These are phyloP conservation scores for Calonectria leucothoes DNA, from an alignment of 2,329 filamentous ascomycete genomes.

Conservation along the genomic window DNA sequence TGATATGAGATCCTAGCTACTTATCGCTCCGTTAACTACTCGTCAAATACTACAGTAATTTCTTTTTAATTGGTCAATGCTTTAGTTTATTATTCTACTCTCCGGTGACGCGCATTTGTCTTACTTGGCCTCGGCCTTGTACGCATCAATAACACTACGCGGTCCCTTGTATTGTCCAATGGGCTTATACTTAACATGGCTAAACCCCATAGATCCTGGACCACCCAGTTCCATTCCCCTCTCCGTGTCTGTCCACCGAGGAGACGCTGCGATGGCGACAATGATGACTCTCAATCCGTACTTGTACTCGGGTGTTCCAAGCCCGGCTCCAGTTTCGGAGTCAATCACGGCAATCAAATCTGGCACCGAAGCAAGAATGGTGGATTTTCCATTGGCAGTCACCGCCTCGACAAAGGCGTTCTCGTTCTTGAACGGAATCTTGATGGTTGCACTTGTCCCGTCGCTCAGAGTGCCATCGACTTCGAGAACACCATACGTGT, in stretches of 20 bases:
- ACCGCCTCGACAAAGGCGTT: constrained; percentile 57
- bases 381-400: constrained; percentile 21
- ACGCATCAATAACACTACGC: constrained; percentile 60
- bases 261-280: constrained; percentile 64
- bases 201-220: constrained; percentile 50
- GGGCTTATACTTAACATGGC: constrained; percentile 58
- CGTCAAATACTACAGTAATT: background rate
- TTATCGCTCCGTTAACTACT: background rate
- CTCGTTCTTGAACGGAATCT: constrained; percentile 68
- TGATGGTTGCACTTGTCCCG: constrained; percentile 46
- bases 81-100: background rate
- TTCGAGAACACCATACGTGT: constrained; percentile 53
- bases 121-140: background rate
- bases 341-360: constrained; percentile 55
- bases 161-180: constrained; percentile 64
- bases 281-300: constrained; percentile 52
- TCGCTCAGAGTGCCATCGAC: constrained; percentile 49
- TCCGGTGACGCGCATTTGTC: background rate
- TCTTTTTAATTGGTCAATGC: background rate
- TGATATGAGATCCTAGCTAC: background rate
- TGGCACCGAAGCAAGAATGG: constrained; percentile 52
- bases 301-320: constrained; percentile 52
- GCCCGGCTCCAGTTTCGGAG: constrained; percentile 48
- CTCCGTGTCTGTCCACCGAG: constrained; percentile 62
- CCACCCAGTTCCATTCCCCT: constrained; percentile 62